Evolutionary conservation across 352 stramenopile species (phyloP), one percentile per base, ranked within the genome.

Genomic region (Phytophthora tubulina): DNA sequence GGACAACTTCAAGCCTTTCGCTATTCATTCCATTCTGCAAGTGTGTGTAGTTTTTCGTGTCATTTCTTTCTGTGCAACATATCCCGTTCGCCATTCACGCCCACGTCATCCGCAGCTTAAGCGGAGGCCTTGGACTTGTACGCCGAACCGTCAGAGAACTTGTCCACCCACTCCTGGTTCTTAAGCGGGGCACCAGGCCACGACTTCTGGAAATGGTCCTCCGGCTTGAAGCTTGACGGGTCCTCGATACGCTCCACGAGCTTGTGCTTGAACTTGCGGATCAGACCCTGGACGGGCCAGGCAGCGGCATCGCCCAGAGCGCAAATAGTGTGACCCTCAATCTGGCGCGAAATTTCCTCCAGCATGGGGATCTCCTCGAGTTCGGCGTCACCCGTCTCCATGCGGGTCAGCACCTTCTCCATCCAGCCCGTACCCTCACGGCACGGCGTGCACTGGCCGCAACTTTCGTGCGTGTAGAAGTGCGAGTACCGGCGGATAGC

Each of bases 401-500:
- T 99, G 62, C 98, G 96, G 55, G 95, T 96, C 44, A 99, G 82
- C 61, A 99, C 98, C 67, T 97, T 93, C 80, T 99, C 97, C 76
- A 99, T 91, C 97, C 97, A 99, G 30, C 89, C 92, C 49, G 97
- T 99, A 62, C 98, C 97, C 80, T 99, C 97, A 74, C 97, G 95
- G 88, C 98, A 99, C 45, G 98, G 98, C 44, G 98, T 99, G 86
- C 98, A 99, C 87, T 99, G 98, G 41, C 98, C 98, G 81, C 98
- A 99, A 67, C 96, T 99, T 84, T 99, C 98, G 85, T 99, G 98
- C 78, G 97, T 98, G 95, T 99, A 99, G 75, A 99, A 99, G 86
- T 99, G 98, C 36, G 97, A 97, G 36, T 99, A 90, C 51, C 98
- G 95, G 51, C 98, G 97, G 78, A 99, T 99, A 31, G 97, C 97